These are phyloP conservation scores for Macrocybe gigantea DNA, from an alignment of 768 basidiomycete species.

Conservation along the genomic window DNA sequence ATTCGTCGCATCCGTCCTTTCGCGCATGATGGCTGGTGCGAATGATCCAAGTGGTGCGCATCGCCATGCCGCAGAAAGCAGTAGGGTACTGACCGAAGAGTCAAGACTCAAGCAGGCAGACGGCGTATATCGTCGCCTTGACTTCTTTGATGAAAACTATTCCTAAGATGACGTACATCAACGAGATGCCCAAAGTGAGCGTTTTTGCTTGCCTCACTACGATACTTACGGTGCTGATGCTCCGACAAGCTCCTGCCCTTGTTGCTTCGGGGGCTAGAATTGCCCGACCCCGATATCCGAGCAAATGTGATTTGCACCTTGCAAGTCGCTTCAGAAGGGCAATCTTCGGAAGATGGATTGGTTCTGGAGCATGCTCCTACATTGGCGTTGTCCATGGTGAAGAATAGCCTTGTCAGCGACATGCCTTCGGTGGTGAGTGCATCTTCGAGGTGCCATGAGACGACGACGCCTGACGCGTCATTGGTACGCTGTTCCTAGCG, in stretches of 20 bases:
- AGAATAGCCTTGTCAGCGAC: constrained; percentile 44
- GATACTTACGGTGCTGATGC: not conserved
- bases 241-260: constrained; percentile 74
- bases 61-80: not conserved
- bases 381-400: constrained; percentile 68
- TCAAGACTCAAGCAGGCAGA: constrained; percentile 32
- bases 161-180: constrained; percentile 67
- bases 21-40: constrained; percentile 67
- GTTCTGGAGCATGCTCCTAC: constrained; percentile 68
- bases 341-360: constrained; percentile 37
- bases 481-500: constrained; percentile 36
- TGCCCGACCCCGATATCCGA: constrained; percentile 70
- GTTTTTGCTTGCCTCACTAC: not conserved
- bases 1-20: constrained; percentile 67
- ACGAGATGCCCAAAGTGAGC: constrained; percentile 59
- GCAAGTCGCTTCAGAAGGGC: constrained; percentile 58
- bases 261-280: constrained; percentile 75
- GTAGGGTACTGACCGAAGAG: constrained; percentile 3
- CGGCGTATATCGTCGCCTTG: constrained; percentile 77
- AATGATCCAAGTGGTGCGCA: constrained; percentile 47
- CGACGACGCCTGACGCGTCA: not conserved
- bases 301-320: constrained; percentile 79
- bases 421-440: constrained; percentile 51
- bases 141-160: constrained; percentile 75
- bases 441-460: not conserved